Percentiles rank a stretch among this genome's conserved stretches.
Evolutionary conservation across 2,329 filamentous ascomycete species (phyloP).

Genomic region (Paraconiothyrium sp.): DNA sequence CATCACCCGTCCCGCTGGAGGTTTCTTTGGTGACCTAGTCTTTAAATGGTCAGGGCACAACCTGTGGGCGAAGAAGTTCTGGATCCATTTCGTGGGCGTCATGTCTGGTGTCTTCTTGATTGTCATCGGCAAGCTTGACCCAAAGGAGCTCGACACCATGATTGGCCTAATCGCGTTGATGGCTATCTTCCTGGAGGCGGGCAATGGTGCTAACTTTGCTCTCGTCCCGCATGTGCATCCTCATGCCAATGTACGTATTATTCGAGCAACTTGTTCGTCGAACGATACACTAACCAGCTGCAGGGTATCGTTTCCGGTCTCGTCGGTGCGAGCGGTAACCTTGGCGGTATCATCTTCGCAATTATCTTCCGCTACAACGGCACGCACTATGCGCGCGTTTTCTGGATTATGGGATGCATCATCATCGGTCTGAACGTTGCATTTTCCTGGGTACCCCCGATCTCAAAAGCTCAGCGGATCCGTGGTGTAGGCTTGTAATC

Average conservation of each 20-base stretch:
- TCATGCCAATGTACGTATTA: conserved; percentile 71
- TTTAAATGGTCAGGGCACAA: conserved; percentile 60
- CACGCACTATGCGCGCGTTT: conserved; percentile 71
- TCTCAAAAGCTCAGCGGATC: conserved; percentile 60
- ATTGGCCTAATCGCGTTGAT: conserved; percentile 80
- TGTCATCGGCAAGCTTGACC: conserved; percentile 71
- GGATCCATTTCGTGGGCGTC: conserved; percentile 66
- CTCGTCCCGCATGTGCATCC: conserved; percentile 89
- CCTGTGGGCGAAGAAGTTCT: conserved; percentile 72
- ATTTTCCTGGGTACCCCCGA: conserved; percentile 70
- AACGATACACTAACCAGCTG: conserved; percentile 22
- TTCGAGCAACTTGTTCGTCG: neutral
- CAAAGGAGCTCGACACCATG: conserved; percentile 70
- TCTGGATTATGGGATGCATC: conserved; percentile 81
- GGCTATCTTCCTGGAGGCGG: conserved; percentile 84
- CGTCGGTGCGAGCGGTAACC: conserved; percentile 81
- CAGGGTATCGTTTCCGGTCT: conserved; percentile 73
- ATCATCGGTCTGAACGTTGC: conserved; percentile 74
- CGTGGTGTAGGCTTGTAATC: conserved; percentile 25
- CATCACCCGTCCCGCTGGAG: conserved; percentile 72
- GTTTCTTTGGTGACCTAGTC: conserved; percentile 65
- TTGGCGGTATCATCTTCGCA: conserved; percentile 86
- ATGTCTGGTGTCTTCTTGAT: conserved; percentile 68
- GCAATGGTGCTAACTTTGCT: conserved; percentile 87
- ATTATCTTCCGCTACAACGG: conserved; percentile 82